phyloP scores from a whole-genome alignment of 2,329 filamentous ascomycete species.

The Verticillium alfalfae region DNA sequence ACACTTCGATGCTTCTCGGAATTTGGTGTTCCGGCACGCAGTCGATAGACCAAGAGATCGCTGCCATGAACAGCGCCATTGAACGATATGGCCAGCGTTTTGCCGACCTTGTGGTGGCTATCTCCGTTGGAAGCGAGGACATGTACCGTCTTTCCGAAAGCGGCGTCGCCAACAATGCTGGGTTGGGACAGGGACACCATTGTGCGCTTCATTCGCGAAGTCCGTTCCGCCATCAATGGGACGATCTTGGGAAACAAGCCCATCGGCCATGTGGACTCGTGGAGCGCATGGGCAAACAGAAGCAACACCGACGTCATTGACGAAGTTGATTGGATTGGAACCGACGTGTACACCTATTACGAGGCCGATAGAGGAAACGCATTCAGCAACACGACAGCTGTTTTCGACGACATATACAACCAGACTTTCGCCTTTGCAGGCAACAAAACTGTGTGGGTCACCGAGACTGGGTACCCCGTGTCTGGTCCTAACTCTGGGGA shows the following conservation, averaged over 20 bases:
- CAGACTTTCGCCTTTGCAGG: constrained; percentile 31
- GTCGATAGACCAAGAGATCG: constrained; percentile 42
- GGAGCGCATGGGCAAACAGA: constrained; percentile 43
- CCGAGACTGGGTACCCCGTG: constrained; percentile 54
- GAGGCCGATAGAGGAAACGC: constrained; percentile 32
- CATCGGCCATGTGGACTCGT: constrained; percentile 53
- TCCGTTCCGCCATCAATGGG: constrained; percentile 40
- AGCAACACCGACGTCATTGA: constrained; percentile 43
- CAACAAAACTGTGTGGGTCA: constrained; percentile 39
- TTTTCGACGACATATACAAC: constrained; percentile 33
- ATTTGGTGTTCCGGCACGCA: constrained; percentile 36
- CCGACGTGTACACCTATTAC: constrained; percentile 50
- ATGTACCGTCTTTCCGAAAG: constrained; percentile 36
- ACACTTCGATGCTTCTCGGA: constrained; percentile 45
- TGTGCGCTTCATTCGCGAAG: constrained; percentile 51
- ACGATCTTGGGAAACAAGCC: constrained; percentile 25
- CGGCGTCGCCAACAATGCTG: constrained; percentile 4
- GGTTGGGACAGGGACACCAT: constrained; percentile 31
- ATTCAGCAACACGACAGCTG: constrained; percentile 35
- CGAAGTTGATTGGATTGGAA: constrained; percentile 47
- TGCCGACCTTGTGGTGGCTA: constrained; percentile 42
- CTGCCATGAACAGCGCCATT: constrained; percentile 42
- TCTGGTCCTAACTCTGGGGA: constrained; percentile 38
- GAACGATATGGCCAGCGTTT: constrained; percentile 31
- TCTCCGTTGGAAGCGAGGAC: constrained; percentile 52